These are phyloP conservation scores for Escallonia herrerae DNA, from an alignment of 129 eudicot genomes.

Conservation along the genomic window DNA sequence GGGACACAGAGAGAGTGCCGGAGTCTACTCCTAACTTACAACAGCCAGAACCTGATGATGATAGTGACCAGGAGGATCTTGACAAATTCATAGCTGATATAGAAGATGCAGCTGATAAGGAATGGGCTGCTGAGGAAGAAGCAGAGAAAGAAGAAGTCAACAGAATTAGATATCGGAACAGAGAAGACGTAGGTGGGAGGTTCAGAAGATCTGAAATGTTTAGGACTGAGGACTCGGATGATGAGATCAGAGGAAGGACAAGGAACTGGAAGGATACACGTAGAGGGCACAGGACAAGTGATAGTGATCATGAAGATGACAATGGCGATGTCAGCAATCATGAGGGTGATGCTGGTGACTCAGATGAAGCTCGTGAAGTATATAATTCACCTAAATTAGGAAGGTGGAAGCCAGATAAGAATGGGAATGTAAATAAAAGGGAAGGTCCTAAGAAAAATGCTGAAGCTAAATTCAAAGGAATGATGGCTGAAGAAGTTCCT, in stretches of 20 bases:
- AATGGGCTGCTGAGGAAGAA: constrained; percentile 90
- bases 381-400: constrained; percentile 29
- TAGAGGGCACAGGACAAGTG: constrained; percentile 23
- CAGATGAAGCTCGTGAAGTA: constrained; percentile 16
- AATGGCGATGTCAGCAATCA: constrained; percentile 27
- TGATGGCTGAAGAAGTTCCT: constrained; percentile 14
- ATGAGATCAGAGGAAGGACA: constrained; percentile 18
- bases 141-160: constrained; percentile 74
- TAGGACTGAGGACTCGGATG: constrained; percentile 26
- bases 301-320: constrained; percentile 34
- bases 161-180: constrained; percentile 60
- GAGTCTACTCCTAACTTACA: constrained; percentile 15
- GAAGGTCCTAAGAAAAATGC: constrained; percentile 26
- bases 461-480: constrained; percentile 11
- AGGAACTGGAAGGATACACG: constrained; percentile 17
- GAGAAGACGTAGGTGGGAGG: constrained; percentile 55
- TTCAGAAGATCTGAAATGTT: constrained; percentile 45
- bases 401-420: constrained; percentile 34
- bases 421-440: constrained; percentile 18
- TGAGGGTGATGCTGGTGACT: constrained; percentile 22
- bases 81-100: constrained; percentile 91
- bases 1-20: constrained; percentile 26
- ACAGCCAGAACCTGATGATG: constrained; percentile 43
- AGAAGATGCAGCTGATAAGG: constrained; percentile 90
- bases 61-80: constrained; percentile 98